Evolutionary conservation across 2,329 filamentous ascomycete genomes (phyloP).

Genomic region (Aspergillus tubingensis): DNA sequence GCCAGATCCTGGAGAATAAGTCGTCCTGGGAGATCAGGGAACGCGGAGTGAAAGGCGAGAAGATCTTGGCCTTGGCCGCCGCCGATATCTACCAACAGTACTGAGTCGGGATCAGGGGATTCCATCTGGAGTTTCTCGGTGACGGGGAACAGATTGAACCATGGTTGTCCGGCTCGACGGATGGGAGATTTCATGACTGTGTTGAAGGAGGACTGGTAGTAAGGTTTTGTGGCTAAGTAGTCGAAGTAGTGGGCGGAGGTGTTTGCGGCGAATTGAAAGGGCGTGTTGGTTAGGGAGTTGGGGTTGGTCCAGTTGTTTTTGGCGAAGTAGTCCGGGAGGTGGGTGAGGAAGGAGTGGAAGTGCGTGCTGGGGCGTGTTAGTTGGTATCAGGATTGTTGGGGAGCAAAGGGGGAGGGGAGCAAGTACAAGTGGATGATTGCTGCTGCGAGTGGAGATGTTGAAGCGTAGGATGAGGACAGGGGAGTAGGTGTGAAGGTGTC

Average conservation of each 20-base stretch:
- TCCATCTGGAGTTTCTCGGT: background rate
- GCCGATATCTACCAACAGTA: slow-evolving; percentile 2
- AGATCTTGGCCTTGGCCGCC: slow-evolving; percentile 7
- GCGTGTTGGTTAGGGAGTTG: slow-evolving; percentile 25
- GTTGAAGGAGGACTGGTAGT: slow-evolving; percentile 29
- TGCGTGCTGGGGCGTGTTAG: background rate
- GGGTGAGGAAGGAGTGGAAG: slow-evolving; percentile 11
- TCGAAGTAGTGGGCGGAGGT: slow-evolving; percentile 28
- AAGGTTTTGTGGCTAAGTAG: slow-evolving; percentile 24
- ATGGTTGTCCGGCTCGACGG: background rate
- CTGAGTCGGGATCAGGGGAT: background rate
- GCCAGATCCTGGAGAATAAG: slow-evolving; percentile 8
- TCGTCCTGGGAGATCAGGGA: background rate
- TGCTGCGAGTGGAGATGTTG: background rate
- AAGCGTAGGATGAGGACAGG: background rate
- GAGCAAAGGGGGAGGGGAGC: no score
- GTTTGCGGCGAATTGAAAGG: slow-evolving; percentile 30
- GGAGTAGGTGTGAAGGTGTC: background rate
- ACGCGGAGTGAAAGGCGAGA: background rate
- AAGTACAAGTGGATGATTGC: background rate
- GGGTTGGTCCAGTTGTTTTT: slow-evolving; percentile 29
- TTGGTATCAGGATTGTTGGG: background rate
- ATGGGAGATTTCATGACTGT: slow-evolving; percentile 21
- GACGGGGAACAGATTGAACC: background rate
- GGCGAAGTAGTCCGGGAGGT: background rate